Evolutionary conservation across 495 filamentous ascomycete genomes (phyloP).

Genomic region (Astrocystis sublimbata): DNA sequence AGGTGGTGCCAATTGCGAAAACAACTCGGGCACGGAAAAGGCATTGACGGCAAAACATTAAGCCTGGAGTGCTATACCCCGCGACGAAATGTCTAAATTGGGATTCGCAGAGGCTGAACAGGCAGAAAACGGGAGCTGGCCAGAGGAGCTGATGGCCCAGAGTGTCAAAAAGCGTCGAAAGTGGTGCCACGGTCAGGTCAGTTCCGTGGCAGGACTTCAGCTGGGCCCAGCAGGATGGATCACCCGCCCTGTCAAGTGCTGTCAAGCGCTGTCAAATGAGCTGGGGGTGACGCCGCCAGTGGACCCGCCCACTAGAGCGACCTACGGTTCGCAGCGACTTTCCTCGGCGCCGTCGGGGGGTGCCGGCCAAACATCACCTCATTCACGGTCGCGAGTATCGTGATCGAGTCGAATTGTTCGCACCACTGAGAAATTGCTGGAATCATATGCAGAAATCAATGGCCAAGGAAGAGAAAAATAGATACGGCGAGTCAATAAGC

Average conservation of each 20-base stretch:
- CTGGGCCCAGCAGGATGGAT: slow-evolving; percentile 8
- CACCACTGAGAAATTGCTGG: not conserved
- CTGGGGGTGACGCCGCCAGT: not conserved
- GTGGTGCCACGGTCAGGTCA: slow-evolving; percentile 18
- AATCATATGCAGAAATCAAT: not conserved
- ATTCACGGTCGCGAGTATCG: not conserved
- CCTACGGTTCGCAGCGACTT: not conserved
- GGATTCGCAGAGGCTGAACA: not conserved
- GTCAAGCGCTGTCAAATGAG: not conserved
- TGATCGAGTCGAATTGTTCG: slow-evolving; percentile 9
- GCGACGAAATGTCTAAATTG: not conserved
- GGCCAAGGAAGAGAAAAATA: not conserved
- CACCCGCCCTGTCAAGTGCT: not conserved
- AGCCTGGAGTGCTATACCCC: not conserved
- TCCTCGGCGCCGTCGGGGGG: slow-evolving; percentile 3
- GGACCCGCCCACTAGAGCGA: not conserved
- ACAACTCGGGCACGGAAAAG: slow-evolving; percentile 2
- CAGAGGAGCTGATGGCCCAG: not conserved
- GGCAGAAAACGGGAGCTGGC: not conserved
- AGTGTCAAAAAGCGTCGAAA: not conserved
- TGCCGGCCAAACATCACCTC: slow-evolving; percentile 14
- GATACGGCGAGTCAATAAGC: not conserved
- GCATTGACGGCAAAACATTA: not conserved
- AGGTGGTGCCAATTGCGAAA: slow-evolving; percentile 1
- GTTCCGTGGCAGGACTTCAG: slow-evolving; percentile 10